Evolutionary conservation across 1,284 basidiomycete genomes (phyloP), one percentile per base, ranked within the genome.

Genomic region (Fomitopsis schrenkii): DNA sequence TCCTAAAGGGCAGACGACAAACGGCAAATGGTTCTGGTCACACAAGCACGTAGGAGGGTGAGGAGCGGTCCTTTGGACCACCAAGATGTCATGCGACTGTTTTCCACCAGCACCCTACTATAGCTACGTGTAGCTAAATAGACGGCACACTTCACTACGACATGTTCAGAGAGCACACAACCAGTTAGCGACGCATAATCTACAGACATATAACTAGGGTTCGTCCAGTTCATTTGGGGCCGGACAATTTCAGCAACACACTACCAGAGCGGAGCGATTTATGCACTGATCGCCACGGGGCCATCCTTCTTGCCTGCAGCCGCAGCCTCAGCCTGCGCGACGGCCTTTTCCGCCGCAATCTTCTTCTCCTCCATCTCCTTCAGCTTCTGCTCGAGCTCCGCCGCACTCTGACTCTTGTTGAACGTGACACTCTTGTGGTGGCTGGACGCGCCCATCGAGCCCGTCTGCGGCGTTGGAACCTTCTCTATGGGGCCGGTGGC

Each of bases 401-500:
- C 83, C 55, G 80, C 73, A n/a, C 72, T 74, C 57, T 68, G 74
- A 55, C 67, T 67, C 26, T 72, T 75, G 62, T 90, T 90, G 70
- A 92, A 92, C 46, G 82, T 85, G 63, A 90, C 77, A 63, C 85
- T 90, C 68, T 80, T 82, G 70, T 92, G 80, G 17, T 79, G 85
- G 67, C 88, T 90, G 44, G 82, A 67, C 5, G 61, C 78, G 46
- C 82, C 79, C 72, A 88, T 88, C 14, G 84, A 80, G 14, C 88
- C 88, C 1, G 87, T 77, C 71, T 86, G 86, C 2, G 89, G 87
- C 1, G 79, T 80, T 10, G 77, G 71, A 1, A 90, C 83, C 55
- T 70, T 87, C 44, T 88, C 83, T 62, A 87, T 66, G 2, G 87
- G 85, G 0, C 82, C 80, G 26, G 74, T 79, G 4, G 82, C 77